Evolutionary conservation across 441 rosid genomes (phyloP).

Genomic region (Gossypium lobatum): DNA sequence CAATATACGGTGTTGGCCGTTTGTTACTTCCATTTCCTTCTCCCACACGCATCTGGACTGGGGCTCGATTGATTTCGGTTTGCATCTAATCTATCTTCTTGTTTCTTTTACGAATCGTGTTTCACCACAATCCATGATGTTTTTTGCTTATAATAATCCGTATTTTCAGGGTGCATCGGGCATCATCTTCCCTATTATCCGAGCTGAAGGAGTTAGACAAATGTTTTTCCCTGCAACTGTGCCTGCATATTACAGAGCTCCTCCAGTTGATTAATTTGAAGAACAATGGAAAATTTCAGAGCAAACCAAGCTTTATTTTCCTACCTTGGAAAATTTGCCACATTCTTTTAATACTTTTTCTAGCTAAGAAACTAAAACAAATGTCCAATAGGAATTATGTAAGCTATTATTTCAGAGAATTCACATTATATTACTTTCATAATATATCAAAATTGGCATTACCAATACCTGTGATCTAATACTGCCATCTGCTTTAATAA

Average conservation of each 20-base stretch:
- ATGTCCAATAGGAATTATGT: background rate
- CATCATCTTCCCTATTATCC: slow-evolving; percentile 13
- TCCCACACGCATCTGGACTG: slow-evolving; percentile 11
- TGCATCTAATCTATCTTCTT: background rate
- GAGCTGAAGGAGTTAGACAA: slow-evolving; percentile 22
- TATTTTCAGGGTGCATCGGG: slow-evolving; percentile 14
- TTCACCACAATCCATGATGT: background rate
- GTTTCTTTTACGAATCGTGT: background rate
- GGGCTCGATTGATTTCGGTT: slow-evolving; percentile 15
- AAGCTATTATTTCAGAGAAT: background rate
- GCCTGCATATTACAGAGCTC: slow-evolving; percentile 4
- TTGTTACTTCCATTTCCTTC: slow-evolving; percentile 19
- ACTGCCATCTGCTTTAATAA: background rate
- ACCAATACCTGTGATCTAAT: background rate
- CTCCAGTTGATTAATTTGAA: background rate
- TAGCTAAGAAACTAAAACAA: background rate
- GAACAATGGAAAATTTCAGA: background rate
- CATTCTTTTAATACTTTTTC: background rate
- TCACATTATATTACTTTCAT: background rate
- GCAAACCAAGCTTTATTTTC: background rate
- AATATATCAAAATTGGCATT: background rate
- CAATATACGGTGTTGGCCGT: slow-evolving; percentile 14
- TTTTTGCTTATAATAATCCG: background rate
- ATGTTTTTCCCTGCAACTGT: slow-evolving; percentile 16
- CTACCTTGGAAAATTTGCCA: background rate